A percentile compares a stretch with the other conserved stretches of the same genome.
phyloP scores from a whole-genome alignment of 1,284 basidiomycete genomes.

The Irpex sp. region DNA sequence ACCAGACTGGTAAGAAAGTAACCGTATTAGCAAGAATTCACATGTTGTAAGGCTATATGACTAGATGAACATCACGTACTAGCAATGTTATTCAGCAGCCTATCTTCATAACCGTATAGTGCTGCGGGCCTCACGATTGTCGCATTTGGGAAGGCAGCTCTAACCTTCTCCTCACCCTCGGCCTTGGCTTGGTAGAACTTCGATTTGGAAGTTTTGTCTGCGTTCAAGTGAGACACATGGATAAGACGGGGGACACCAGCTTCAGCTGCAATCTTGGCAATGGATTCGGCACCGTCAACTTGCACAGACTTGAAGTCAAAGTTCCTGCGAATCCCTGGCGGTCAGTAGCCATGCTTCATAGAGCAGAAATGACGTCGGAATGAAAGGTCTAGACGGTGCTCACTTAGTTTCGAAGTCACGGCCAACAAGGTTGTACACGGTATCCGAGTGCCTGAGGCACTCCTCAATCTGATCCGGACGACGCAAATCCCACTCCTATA shows the following conservation, averaged over 20 bases:
- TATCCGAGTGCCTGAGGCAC: slow-evolving; percentile 94
- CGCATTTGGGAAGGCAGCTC: slow-evolving; percentile 80
- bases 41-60: slow-evolving; percentile 3
- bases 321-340: slow-evolving; percentile 20
- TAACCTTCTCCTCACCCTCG: slow-evolving; percentile 87
- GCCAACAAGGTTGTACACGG: slow-evolving; percentile 93
- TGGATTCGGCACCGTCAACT: slow-evolving; percentile 73
- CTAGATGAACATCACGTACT: slow-evolving; percentile 46
- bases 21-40: neutral
- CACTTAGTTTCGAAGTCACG: slow-evolving; percentile 80
- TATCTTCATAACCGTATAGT: slow-evolving; percentile 95
- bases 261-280: slow-evolving; percentile 80
- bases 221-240: slow-evolving; percentile 96
- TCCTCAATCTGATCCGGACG: slow-evolving; percentile 90
- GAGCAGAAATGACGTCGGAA: neutral
- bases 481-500: slow-evolving; percentile 91
- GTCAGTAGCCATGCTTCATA: neutral
- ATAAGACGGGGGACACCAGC: slow-evolving; percentile 84
- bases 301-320: slow-evolving; percentile 84
- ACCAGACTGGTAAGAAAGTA: slow-evolving; percentile 57
- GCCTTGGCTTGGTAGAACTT: slow-evolving; percentile 89
- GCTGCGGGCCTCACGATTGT: slow-evolving; percentile 87
- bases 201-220: slow-evolving; percentile 76
- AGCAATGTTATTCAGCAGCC: slow-evolving; percentile 90
- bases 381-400: slow-evolving; percentile 15